Percentiles rank a stretch among this genome's conserved stretches.
phyloP scores from a whole-genome alignment of 805 yeast genomes.

The Saturnispora hagleri region DNA sequence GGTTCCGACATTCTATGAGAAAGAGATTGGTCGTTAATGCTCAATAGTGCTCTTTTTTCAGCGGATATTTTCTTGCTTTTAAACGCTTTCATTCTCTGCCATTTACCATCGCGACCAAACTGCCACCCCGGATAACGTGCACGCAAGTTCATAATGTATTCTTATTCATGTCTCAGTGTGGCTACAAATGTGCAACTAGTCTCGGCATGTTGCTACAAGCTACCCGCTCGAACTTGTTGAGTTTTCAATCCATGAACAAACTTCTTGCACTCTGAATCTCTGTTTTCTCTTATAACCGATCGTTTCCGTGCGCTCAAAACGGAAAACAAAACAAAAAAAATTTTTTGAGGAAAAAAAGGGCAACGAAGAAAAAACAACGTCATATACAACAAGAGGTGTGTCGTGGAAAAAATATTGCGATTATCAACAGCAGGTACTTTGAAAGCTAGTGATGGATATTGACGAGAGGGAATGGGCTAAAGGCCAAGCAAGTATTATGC shows the following conservation, averaged over 20 bases:
- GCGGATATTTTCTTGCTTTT: not conserved
- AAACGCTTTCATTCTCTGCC: not conserved
- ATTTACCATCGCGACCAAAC: not conserved
- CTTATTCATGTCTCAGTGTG: not conserved
- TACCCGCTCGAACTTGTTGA: not conserved
- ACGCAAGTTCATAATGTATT: not conserved
- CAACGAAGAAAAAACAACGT: not conserved
- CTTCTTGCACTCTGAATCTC: not conserved
- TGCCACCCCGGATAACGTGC: slow-evolving; percentile 2
- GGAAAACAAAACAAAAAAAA: not conserved
- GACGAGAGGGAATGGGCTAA: not conserved
- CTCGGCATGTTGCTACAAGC: too few relatives aligned
- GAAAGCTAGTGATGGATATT: not conserved
- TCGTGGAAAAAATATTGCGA: not conserved
- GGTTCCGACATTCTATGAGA: slow-evolving; percentile 9
- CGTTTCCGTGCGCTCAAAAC: not conserved
- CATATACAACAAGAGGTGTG: not conserved
- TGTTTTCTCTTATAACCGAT: not conserved
- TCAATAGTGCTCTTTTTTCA: not conserved
- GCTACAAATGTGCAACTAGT: not conserved
- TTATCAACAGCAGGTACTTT: not conserved
- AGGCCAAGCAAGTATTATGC: not conserved
- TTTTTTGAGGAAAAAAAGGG: not conserved
- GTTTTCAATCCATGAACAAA: not conserved
- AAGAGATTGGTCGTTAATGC: not conserved